Conservation (phyloP, 768 basidiomycete species). For the Tephrocybe sp. region DNA sequence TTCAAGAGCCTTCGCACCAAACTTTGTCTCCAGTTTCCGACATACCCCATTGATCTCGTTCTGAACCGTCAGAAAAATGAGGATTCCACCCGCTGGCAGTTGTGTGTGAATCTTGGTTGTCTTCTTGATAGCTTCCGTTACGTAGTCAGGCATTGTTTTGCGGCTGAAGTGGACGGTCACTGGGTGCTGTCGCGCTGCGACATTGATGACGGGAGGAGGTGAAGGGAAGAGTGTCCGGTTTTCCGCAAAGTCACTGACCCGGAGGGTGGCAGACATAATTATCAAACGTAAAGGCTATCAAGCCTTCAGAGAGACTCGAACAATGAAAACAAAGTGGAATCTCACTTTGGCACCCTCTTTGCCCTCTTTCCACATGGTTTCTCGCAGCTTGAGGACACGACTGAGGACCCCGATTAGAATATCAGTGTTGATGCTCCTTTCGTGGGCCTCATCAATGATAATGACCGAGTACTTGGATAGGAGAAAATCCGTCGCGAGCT, state of each 20-base stretch:
- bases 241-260: constrained; percentile 87
- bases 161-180: constrained; percentile 94
- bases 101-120: constrained; percentile 88
- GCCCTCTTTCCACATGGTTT: constrained; percentile 82
- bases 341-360: constrained; percentile 68
- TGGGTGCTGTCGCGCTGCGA: constrained; percentile 89
- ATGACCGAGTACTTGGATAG: constrained; percentile 92
- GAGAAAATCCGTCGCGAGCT: constrained; percentile 90
- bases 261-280: constrained; percentile 98
- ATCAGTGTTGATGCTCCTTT: constrained; percentile 97
- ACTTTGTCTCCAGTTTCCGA: constrained; percentile 74
- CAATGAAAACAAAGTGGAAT: constrained; percentile 8
- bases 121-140: constrained; percentile 88
- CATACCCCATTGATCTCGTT: constrained; percentile 90
- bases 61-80: constrained; percentile 94
- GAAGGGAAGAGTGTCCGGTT: constrained; percentile 77
- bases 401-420: constrained; percentile 96
- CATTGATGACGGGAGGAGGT: constrained; percentile 89
- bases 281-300: constrained; percentile 81
- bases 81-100: constrained; percentile 87
- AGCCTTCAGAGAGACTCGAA: constrained; percentile 5
- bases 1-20: constrained; percentile 62
- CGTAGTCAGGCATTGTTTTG: constrained; percentile 82
- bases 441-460: constrained; percentile 97
- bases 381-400: constrained; percentile 84